Conservation (phyloP, 129 eudicot genomes). For the Saposhnikovia divaricata region DNA sequence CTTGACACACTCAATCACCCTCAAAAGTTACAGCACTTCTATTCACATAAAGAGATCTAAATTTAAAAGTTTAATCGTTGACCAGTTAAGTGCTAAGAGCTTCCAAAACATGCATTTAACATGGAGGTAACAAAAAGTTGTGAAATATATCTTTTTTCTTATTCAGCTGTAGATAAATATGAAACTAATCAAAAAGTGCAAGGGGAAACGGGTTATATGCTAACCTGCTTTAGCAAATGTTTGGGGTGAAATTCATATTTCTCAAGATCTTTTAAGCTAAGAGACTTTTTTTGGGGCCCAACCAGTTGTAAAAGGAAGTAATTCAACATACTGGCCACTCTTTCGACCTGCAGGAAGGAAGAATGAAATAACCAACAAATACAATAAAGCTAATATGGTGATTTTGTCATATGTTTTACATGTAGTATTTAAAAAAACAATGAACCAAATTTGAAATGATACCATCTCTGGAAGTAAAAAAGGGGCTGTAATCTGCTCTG, state of each 20-base stretch:
- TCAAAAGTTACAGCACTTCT: no score
- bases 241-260: constrained; percentile 94
- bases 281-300: constrained; percentile 94
- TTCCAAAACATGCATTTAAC: no score
- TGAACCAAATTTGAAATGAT: not conserved
- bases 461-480: constrained; percentile 96
- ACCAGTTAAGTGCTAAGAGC: no score
- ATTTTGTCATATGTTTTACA: not conserved
- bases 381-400: not conserved
- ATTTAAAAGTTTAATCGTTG: no score
- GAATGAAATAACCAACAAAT: not conserved
- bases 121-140: no score
- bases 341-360: constrained; percentile 62
- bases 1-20: no score
- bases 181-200: not conserved
- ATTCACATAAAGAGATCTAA: no score
- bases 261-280: constrained; percentile 90
- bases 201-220: not conserved
- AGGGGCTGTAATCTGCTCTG: constrained; percentile 91
- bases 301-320: constrained; percentile 87
- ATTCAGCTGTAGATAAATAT: not conserved
- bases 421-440: not conserved
- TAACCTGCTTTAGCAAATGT: constrained; percentile 82
- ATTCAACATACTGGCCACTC: constrained; percentile 96
- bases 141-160: not conserved